phyloP scores from a whole-genome alignment of 2,329 filamentous ascomycete species.

The Nothopassalora personata region DNA sequence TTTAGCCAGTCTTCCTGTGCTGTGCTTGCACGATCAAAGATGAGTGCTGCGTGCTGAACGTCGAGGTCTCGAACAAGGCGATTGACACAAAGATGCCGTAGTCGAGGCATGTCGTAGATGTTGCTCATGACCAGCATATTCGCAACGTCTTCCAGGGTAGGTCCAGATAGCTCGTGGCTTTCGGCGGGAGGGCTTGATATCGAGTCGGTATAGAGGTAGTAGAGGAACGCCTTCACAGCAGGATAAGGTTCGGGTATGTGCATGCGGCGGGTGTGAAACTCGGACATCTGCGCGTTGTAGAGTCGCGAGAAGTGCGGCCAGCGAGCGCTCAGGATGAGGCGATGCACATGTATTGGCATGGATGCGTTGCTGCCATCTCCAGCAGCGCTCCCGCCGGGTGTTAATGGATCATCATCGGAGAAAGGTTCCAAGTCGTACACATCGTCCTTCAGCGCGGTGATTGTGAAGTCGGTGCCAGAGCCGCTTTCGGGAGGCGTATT shows the following conservation, averaged over 20 bases:
- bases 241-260: slow-evolving; percentile 95
- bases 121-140: slow-evolving; percentile 96
- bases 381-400: slow-evolving; percentile 10
- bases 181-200: slow-evolving; percentile 48
- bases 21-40: slow-evolving; percentile 89
- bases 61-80: slow-evolving; percentile 85
- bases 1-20: slow-evolving; percentile 93
- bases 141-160: slow-evolving; percentile 73
- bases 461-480: slow-evolving; percentile 82
- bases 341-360: slow-evolving; percentile 86
- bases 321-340: slow-evolving; percentile 85
- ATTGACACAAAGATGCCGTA: slow-evolving; percentile 86
- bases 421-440: slow-evolving; percentile 52
- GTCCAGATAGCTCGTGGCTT: slow-evolving; percentile 35
- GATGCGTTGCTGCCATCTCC: slow-evolving; percentile 51
- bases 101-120: slow-evolving; percentile 92
- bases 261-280: slow-evolving; percentile 95
- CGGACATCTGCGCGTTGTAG: slow-evolving; percentile 90
- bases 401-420: slow-evolving; percentile 49
- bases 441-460: slow-evolving; percentile 80
- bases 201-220: slow-evolving; percentile 94
- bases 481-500: slow-evolving; percentile 78
- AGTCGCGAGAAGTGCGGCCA: slow-evolving; percentile 96
- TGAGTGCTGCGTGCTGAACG: slow-evolving; percentile 87
- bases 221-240: slow-evolving; percentile 89